phyloP scores from a whole-genome alignment of 108 stramenopile species.

The Cyclotella atomus region DNA sequence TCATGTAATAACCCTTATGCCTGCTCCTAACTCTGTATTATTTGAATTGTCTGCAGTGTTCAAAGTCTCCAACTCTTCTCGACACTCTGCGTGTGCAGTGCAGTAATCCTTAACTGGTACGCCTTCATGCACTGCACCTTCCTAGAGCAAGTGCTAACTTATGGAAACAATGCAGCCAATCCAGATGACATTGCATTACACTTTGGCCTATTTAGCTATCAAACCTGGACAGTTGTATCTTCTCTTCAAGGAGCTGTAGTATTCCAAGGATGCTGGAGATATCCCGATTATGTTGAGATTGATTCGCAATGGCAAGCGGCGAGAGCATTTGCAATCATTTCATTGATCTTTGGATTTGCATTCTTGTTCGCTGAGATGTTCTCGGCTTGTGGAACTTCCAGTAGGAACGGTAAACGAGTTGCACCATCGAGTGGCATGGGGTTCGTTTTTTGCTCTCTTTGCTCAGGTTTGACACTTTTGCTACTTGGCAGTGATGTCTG shows the following conservation, averaged over 20 bases:
- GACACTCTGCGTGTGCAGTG: background rate
- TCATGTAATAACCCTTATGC: too few relatives aligned
- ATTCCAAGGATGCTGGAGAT: slow-evolving; percentile 26
- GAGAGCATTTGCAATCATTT: slow-evolving; percentile 38
- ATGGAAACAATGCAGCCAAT: background rate
- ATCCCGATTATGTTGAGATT: slow-evolving; percentile 25
- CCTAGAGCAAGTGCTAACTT: background rate
- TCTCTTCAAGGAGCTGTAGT: slow-evolving; percentile 9
- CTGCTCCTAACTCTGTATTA: too few relatives aligned
- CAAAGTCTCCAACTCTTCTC: background rate
- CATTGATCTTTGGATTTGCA: slow-evolving; percentile 38
- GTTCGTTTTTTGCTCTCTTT: slow-evolving; percentile 29
- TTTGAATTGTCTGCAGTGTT: too few relatives aligned
- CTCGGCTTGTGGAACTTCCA: slow-evolving; percentile 18
- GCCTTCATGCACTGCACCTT: background rate
- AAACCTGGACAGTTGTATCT: slow-evolving; percentile 20
- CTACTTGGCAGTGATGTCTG: slow-evolving; percentile 49
- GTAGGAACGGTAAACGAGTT: slow-evolving; percentile 3
- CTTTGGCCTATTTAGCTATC: slow-evolving; percentile 34
- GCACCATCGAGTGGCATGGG: background rate
- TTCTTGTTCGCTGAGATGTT: slow-evolving; percentile 21
- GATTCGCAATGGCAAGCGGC: slow-evolving; percentile 49
- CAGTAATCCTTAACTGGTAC: background rate
- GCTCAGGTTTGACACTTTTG: slow-evolving; percentile 47
- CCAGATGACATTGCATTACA: slow-evolving; percentile 8